phyloP scores from a whole-genome alignment of 2,329 filamentous ascomycete species.

The Colletotrichum costaricense region DNA sequence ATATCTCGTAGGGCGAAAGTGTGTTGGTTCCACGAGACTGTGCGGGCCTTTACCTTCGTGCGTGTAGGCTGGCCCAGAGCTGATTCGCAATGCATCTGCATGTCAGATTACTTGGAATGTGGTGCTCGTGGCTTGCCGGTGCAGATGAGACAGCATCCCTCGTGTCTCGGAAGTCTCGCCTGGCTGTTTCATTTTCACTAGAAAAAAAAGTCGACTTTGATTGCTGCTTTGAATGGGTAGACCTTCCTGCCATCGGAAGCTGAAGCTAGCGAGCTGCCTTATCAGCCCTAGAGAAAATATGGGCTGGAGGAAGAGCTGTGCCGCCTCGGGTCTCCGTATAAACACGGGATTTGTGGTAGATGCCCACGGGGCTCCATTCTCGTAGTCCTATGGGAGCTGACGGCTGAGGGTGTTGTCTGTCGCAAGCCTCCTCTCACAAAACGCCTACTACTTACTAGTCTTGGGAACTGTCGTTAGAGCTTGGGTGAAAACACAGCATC shows the following conservation, averaged over 20 bases:
- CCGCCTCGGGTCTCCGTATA: neutral
- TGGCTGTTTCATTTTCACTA: constrained; percentile 11
- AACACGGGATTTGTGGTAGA: neutral
- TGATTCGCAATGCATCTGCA: neutral
- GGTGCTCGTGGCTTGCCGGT: constrained; percentile 10
- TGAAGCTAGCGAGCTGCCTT: neutral
- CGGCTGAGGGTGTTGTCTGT: neutral
- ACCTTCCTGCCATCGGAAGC: neutral
- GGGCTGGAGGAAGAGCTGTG: constrained; percentile 3
- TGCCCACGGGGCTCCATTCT: constrained; percentile 4
- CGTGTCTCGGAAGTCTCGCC: constrained; percentile 2
- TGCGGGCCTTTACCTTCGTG: neutral
- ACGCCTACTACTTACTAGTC: neutral
- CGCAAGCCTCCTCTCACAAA: too few relatives aligned
- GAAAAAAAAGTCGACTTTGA: neutral
- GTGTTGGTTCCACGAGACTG: neutral
- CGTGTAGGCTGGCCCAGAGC: neutral
- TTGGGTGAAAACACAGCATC: neutral
- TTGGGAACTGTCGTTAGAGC: too few relatives aligned
- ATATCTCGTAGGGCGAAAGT: neutral
- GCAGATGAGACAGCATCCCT: constrained; percentile 4
- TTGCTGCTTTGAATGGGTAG: neutral
- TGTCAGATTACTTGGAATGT: neutral
- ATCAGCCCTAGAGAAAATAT: neutral
- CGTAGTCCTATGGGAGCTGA: neutral